Conservation (phyloP, 1,284 basidiomycete species). For the Wallemia mellicola region DNA sequence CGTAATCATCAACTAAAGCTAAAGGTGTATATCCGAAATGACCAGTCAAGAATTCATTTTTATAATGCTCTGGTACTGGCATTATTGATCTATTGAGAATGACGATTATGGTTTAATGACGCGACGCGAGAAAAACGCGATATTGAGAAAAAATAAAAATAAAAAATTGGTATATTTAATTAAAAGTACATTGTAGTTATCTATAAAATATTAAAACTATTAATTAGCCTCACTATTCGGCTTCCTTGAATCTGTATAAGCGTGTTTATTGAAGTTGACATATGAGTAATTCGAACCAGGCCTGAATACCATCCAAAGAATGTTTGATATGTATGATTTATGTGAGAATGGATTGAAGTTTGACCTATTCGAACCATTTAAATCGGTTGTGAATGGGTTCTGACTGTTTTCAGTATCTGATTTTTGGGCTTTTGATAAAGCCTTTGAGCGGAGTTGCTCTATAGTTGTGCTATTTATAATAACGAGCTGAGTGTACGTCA, state of each 20-base stretch:
- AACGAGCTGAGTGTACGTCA: background rate
- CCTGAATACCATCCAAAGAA: background rate
- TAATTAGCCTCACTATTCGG: too few relatives aligned
- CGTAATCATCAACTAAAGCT: background rate
- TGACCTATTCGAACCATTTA: background rate
- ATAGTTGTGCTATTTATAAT: background rate
- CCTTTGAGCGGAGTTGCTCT: background rate
- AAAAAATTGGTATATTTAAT: too few relatives aligned
- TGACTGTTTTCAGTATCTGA: background rate
- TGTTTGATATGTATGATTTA: background rate
- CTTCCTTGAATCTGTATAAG: background rate
- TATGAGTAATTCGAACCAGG: background rate
- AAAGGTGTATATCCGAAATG: constrained; percentile 1
- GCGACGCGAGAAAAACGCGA: background rate
- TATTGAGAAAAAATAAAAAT: too few relatives aligned
- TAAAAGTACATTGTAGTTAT: too few relatives aligned
- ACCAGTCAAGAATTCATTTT: background rate
- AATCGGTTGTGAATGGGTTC: background rate
- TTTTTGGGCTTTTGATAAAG: background rate
- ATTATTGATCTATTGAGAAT: background rate
- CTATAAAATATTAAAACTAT: too few relatives aligned
- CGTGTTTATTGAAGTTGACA: background rate
- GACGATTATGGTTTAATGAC: too few relatives aligned
- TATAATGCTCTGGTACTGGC: background rate
- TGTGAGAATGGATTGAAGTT: background rate